Evolutionary conservation across 2,329 filamentous ascomycete species (phyloP).

Genomic region (Sporothrix sp.): DNA sequence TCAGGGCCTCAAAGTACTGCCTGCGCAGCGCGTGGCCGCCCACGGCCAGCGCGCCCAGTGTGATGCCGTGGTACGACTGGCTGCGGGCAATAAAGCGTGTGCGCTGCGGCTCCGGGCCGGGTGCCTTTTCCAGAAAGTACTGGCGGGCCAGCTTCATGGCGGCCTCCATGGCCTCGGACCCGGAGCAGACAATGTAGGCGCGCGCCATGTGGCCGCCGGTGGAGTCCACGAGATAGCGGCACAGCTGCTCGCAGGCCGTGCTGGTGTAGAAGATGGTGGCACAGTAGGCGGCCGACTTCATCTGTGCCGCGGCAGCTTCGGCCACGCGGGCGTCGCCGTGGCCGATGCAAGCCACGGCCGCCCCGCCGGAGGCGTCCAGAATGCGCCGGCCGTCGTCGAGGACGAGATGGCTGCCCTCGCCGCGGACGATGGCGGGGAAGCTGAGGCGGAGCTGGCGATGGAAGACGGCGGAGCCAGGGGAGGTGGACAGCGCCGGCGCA

Average conservation of each 20-base stretch:
- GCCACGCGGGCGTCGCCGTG: slow-evolving; percentile 34
- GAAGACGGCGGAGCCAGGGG: slow-evolving; percentile 28
- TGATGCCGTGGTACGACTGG: slow-evolving; percentile 64
- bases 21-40: slow-evolving; percentile 53
- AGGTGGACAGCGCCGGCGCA: neutral
- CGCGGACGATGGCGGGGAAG: slow-evolving; percentile 26
- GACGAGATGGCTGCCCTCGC: slow-evolving; percentile 29
- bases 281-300: slow-evolving; percentile 33
- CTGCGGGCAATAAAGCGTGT: slow-evolving; percentile 56
- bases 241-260: slow-evolving; percentile 31
- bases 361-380: slow-evolving; percentile 37
- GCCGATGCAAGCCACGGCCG: slow-evolving; percentile 38
- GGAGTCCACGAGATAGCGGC: slow-evolving; percentile 27
- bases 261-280: slow-evolving; percentile 35
- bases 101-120: slow-evolving; percentile 44
- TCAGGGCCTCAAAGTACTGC: slow-evolving; percentile 51
- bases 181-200: slow-evolving; percentile 31
- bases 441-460: slow-evolving; percentile 28
- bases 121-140: slow-evolving; percentile 49
- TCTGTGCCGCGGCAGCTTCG: slow-evolving; percentile 31
- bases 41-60: slow-evolving; percentile 55
- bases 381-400: slow-evolving; percentile 32
- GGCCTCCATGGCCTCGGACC: slow-evolving; percentile 56
- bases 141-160: slow-evolving; percentile 56
- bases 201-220: slow-evolving; percentile 29